Conservation (phyloP, 495 filamentous ascomycete species). For the Neurospora cerealis region DNA sequence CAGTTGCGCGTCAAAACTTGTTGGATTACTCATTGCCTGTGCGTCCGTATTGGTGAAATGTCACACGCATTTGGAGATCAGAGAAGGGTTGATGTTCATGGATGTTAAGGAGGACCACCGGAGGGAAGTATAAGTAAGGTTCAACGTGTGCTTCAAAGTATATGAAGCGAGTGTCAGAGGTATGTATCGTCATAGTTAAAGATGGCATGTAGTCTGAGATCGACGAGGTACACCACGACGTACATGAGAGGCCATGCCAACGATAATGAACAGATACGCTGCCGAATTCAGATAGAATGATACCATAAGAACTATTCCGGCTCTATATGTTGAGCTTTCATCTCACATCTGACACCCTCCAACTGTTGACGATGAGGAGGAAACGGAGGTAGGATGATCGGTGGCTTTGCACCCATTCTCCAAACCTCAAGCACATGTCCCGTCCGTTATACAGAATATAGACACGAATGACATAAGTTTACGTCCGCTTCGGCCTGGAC, state of each 20-base stretch:
- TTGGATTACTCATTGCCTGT: not conserved
- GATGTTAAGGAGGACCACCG: too few species aligned
- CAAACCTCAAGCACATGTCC: not conserved
- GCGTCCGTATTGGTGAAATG: not conserved
- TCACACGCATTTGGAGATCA: not conserved
- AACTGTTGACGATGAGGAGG: too few species aligned
- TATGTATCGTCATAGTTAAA: too few species aligned
- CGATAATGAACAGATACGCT: not conserved
- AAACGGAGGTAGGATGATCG: too few species aligned
- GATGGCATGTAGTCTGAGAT: too few species aligned
- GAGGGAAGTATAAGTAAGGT: too few species aligned
- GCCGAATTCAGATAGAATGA: not conserved
- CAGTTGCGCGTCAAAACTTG: not conserved
- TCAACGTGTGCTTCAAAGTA: too few species aligned
- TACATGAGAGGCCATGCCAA: too few species aligned
- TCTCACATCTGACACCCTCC: too few species aligned
- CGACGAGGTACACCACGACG: too few species aligned
- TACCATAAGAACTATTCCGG: too few species aligned
- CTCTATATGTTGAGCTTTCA: not conserved
- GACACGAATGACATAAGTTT: not conserved
- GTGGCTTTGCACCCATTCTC: not conserved
- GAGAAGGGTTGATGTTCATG: not conserved
- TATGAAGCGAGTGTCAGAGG: too few species aligned
- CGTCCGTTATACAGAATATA: not conserved
- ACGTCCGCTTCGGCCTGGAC: not conserved